Percentiles rank a stretch among this genome's conserved stretches.
phyloP scores from a whole-genome alignment of 208 protist species.

The Acanthamoeba quina region DNA sequence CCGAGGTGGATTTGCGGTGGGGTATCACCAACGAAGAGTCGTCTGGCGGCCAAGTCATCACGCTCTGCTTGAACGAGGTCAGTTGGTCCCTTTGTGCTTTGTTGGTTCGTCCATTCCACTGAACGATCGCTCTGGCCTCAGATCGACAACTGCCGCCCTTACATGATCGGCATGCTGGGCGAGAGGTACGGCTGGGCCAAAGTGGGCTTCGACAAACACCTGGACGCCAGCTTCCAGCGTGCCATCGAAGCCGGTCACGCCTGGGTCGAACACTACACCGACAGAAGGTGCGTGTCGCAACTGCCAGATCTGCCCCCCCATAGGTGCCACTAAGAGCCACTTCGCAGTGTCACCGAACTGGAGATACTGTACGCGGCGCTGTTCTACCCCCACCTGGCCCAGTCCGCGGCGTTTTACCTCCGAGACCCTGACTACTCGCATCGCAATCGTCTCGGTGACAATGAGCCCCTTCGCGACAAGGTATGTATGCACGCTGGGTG shows the following conservation, averaged over 20 bases:
- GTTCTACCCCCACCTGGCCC: constrained; percentile 49
- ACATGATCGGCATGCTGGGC: constrained; percentile 73
- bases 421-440: constrained; percentile 40
- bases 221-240: neutral
- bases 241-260: constrained; percentile 41
- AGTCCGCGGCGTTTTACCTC: constrained; percentile 46
- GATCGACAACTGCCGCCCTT: constrained; percentile 74
- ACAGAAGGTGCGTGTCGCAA: neutral
- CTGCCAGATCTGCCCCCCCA: no score
- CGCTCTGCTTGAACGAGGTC: constrained; percentile 63
- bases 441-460: constrained; percentile 7
- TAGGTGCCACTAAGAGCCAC: neutral
- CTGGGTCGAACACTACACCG: constrained; percentile 44
- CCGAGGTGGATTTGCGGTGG: constrained; percentile 65
- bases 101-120: neutral
- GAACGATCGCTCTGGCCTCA: neutral
- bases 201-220: neutral
- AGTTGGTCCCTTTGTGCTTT: neutral
- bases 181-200: constrained; percentile 74
- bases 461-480: constrained; percentile 20
- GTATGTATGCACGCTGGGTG: neutral
- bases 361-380: constrained; percentile 68
- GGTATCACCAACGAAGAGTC: constrained; percentile 69
- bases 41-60: constrained; percentile 36
- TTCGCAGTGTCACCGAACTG: constrained; percentile 53